Base-by-base conservation (phyloP, 2,329 filamentous ascomycete species). In the Talaromyces sp. region DNA sequence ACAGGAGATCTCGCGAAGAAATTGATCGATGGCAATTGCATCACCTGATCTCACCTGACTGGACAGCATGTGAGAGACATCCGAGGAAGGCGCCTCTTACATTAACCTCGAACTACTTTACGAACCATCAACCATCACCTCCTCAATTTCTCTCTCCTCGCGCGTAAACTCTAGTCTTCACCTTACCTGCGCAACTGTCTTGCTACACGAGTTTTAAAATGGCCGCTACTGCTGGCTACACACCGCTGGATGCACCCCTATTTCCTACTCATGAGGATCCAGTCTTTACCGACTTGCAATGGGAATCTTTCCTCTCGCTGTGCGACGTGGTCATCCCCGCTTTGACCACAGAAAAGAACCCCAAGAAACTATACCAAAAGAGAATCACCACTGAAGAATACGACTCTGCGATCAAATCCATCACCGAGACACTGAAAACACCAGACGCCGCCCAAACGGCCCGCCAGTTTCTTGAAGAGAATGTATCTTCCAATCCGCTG, bases 281-380 rank as follows among this genome's bases (percentile, higher is more conserved):
- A 58, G 77, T 84, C 58, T 80, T 88, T 68, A 83, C 81, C 2
- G 74, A 82, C 13, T 72, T 78, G 2, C 87, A 89, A 80, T 88
- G 86, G 86, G 79, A 76, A 35, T 86, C 83, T 0, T 75, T 89
- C 3, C 77, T 85, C 56, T 82, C 86, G 27, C 80, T 89, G 35
- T 79, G 83, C 9, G 86, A 88, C 67, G 81, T 85, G 1, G 76
- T 88, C 58, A 77, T 88, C 22, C 85, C 86, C 0, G 79, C 83
- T 2, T 77, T 88, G 65, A 78, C 76, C 43, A 77, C 79, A 3
- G 74, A 76, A 0, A 73, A 74, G 3, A 73, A 71, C 0, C 73
- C 76, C 8, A 75, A 75, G 54, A 72, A 74, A 10, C 67, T 67
- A 0, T 72, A 70, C 0, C 74, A 79, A 39, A 77, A 82, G 43